Percentiles rank a stretch among this genome's conserved stretches.
These are phyloP conservation scores for Phaeosphaeria sp. DNA, from an alignment of 2,329 filamentous ascomycete species.

Conservation along the genomic window DNA sequence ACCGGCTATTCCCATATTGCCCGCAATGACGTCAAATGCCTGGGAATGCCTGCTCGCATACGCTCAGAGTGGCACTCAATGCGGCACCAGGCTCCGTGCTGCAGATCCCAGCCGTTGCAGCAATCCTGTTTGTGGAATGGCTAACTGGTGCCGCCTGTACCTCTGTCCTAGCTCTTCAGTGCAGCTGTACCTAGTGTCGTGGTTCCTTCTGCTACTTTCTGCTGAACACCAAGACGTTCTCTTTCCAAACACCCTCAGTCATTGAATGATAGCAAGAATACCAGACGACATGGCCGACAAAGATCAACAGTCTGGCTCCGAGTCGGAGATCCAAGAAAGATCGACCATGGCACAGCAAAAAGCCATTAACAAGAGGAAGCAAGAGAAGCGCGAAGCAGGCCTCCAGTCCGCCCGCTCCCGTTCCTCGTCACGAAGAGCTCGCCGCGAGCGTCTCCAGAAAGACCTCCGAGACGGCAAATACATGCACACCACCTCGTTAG, in stretches of 20 bases:
- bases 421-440: slow-evolving; percentile 55
- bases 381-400: slow-evolving; percentile 45
- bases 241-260: background rate
- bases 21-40: slow-evolving; percentile 31
- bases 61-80: slow-evolving; percentile 9
- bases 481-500: slow-evolving; percentile 58
- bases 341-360: slow-evolving; percentile 57
- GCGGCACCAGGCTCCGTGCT: slow-evolving; percentile 20
- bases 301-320: slow-evolving; percentile 30
- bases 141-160: slow-evolving; percentile 16
- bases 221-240: slow-evolving; percentile 5
- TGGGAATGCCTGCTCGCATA: slow-evolving; percentile 10
- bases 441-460: slow-evolving; percentile 55
- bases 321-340: slow-evolving; percentile 48
- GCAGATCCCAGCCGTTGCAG: slow-evolving; percentile 26
- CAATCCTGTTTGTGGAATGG: slow-evolving; percentile 48
- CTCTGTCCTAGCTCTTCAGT: slow-evolving; percentile 9
- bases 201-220: slow-evolving; percentile 8
- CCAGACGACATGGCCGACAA: slow-evolving; percentile 41
- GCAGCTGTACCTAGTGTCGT: slow-evolving; percentile 7
- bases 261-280: slow-evolving; percentile 26
- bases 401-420: slow-evolving; percentile 54
- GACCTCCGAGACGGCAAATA: slow-evolving; percentile 56
- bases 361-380: slow-evolving; percentile 51
- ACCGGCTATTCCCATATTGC: slow-evolving; percentile 3